phyloP scores from a whole-genome alignment of 2,329 filamentous ascomycete genomes.

The Aspergillus sergii region DNA sequence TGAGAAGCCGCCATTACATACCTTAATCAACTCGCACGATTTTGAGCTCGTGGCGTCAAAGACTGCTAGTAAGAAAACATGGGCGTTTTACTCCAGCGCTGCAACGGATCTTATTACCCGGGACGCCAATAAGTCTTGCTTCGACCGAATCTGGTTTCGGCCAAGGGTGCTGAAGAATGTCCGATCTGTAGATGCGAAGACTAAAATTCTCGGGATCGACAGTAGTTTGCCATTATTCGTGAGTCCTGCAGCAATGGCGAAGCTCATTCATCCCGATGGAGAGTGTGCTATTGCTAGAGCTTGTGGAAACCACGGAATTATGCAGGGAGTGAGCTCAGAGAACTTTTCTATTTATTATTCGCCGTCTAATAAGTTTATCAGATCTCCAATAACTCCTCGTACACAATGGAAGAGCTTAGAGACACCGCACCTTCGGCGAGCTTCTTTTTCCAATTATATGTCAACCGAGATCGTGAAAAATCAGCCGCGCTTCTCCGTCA shows the following conservation, averaged over 20 bases:
- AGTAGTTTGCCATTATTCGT: constrained; percentile 63
- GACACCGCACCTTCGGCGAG: constrained; percentile 42
- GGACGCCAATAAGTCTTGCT: constrained; percentile 57
- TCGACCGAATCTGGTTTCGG: constrained; percentile 60
- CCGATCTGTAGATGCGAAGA: constrained; percentile 51
- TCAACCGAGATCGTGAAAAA: constrained; percentile 54
- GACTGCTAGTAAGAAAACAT: constrained; percentile 64
- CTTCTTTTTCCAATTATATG: constrained; percentile 61
- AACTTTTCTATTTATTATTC: background rate
- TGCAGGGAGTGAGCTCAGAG: constrained; percentile 52
- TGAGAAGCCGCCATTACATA: constrained; percentile 56
- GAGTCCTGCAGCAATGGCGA: constrained; percentile 66
- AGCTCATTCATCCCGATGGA: constrained; percentile 65
- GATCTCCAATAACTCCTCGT: constrained; percentile 65
- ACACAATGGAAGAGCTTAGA: constrained; percentile 58
- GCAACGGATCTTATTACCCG: constrained; percentile 64
- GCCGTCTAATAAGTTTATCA: constrained; percentile 19
- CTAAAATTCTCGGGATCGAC: constrained; percentile 58
- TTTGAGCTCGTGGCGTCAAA: constrained; percentile 60
- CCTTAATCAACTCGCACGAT: constrained; percentile 62
- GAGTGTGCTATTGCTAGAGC: constrained; percentile 61
- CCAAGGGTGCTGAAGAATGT: constrained; percentile 63
- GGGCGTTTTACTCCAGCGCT: constrained; percentile 70
- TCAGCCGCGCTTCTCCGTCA: constrained; percentile 50
- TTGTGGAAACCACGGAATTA: constrained; percentile 54